Conservation (phyloP, 805 yeast genomes). For the Wickerhamiella siamensis region DNA sequence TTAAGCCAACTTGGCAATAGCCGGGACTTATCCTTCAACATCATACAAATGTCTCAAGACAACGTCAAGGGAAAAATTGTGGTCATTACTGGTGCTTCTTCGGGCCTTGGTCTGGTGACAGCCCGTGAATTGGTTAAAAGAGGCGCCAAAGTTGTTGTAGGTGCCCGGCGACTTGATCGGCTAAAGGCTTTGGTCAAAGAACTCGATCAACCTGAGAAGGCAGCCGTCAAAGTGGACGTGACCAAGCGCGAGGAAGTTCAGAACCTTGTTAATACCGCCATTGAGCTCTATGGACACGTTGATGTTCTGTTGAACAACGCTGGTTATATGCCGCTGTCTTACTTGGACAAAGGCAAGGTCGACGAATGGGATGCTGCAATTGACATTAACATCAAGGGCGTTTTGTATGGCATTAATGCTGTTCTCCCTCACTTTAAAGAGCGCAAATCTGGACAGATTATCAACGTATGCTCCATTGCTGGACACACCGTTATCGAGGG, state of each 20-base stretch:
- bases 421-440: conserved; percentile 53
- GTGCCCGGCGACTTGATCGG: conserved; percentile 61
- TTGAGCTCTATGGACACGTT: conserved; percentile 37
- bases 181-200: conserved; percentile 35
- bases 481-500: conserved; percentile 54
- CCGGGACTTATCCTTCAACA: too few relatives aligned
- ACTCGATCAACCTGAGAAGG: conserved; percentile 31
- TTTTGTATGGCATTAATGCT: conserved; percentile 66
- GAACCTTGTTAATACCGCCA: conserved; percentile 36
- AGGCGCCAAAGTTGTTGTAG: conserved; percentile 53
- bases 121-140: conserved; percentile 65
- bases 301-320: conserved; percentile 51
- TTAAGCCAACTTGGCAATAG: background rate
- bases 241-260: conserved; percentile 35
- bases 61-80: conserved; percentile 40
- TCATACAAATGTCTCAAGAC: background rate
- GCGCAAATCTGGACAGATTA: conserved; percentile 46
- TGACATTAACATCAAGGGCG: conserved; percentile 68
- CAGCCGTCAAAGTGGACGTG: conserved; percentile 39
- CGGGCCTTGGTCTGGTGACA: conserved; percentile 90
- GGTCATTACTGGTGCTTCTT: conserved; percentile 88
- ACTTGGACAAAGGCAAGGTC: conserved; percentile 60
- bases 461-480: conserved; percentile 50
- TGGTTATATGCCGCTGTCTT: conserved; percentile 47
- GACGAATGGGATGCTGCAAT: conserved; percentile 44